These are phyloP conservation scores for Candida andamanensis DNA, from an alignment of 805 yeast species.

Conservation along the genomic window DNA sequence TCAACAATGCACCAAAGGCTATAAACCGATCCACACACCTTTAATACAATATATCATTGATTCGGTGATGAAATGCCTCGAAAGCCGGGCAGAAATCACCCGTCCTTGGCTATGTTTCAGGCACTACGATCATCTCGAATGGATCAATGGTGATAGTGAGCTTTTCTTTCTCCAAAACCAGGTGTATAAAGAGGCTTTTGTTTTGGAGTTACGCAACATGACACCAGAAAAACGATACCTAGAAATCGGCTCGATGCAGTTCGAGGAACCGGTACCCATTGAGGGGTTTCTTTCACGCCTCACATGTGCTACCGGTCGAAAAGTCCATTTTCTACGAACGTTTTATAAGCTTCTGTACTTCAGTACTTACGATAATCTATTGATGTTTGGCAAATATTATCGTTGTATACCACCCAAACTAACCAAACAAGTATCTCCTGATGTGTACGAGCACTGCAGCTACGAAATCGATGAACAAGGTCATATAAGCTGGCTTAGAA, in stretches of 20 bases:
- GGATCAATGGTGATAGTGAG: conserved; percentile 28
- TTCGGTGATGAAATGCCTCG: conserved; percentile 29
- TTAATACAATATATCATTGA: conserved; percentile 36
- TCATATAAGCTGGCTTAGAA: conserved; percentile 60
- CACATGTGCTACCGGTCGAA: conserved; percentile 45
- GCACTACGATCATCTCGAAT: conserved; percentile 68
- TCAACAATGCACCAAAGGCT: conserved; percentile 16
- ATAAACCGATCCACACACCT: conserved; percentile 17
- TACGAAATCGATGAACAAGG: conserved; percentile 45
- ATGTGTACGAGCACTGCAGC: conserved; percentile 45
- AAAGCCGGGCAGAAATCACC: conserved; percentile 3
- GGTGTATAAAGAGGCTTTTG: conserved; percentile 30
- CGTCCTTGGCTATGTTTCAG: conserved; percentile 53
- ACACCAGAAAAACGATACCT: conserved; percentile 3
- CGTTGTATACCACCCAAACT: conserved; percentile 59
- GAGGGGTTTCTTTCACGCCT: conserved; percentile 76
- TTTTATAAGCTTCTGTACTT: conserved; percentile 58
- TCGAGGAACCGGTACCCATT: conserved; percentile 35
- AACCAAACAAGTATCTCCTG: conserved; percentile 21
- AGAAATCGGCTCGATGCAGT: not conserved
- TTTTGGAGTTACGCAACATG: conserved; percentile 58
- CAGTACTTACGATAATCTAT: conserved; percentile 53
- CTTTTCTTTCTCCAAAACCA: conserved; percentile 24
- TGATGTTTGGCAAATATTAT: conserved; percentile 52
- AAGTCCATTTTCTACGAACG: conserved; percentile 29